A percentile compares a stretch with the other conserved stretches of the same genome.
Conservation (phyloP, 1,284 basidiomycete genomes). For the Sporisorium sorghi region DNA sequence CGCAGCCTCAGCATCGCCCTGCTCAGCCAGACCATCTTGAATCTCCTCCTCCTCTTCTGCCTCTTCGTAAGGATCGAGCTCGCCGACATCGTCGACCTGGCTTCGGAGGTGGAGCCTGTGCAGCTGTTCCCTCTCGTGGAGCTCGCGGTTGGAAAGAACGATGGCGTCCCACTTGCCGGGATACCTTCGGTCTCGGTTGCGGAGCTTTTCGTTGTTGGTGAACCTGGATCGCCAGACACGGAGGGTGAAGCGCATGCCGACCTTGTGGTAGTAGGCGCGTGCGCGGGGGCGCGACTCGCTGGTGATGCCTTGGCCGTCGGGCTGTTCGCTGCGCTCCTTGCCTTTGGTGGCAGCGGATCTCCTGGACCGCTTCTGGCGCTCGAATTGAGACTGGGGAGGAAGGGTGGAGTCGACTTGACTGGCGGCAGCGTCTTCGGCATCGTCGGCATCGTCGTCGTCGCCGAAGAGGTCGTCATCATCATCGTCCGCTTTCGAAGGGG, state of each 20-base stretch:
- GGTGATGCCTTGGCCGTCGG: conserved; percentile 28
- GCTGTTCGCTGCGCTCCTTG: conserved; percentile 48
- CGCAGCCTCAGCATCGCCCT: conserved; percentile 1
- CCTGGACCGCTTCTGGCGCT: conserved; percentile 51
- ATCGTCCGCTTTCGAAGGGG: conserved; percentile 16
- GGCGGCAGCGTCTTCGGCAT: conserved; percentile 12
- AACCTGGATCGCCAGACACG: conserved; percentile 58
- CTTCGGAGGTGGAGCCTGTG: conserved; percentile 43
- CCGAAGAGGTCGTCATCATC: conserved; percentile 54
- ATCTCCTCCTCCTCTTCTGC: conserved; percentile 56
- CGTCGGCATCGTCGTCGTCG: conserved; percentile 34
- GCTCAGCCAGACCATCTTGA: conserved; percentile 17
- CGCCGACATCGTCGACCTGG: conserved; percentile 54
- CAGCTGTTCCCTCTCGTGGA: conserved; percentile 48
- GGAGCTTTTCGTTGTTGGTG: conserved; percentile 53
- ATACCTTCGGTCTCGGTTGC: conserved; percentile 46
- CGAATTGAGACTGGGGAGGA: conserved; percentile 53
- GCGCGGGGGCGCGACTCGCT: conserved; percentile 32
- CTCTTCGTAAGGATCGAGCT: conserved; percentile 54
- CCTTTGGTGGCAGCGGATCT: conserved; percentile 40
- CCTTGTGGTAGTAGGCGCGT: conserved; percentile 63
- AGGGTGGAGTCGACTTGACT: conserved; percentile 38
- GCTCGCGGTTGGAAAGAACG: conserved; percentile 50
- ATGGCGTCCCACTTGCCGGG: conserved; percentile 63
- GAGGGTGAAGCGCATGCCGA: conserved; percentile 63